A percentile compares a stretch with the other conserved stretches of the same genome.
Conservation (phyloP, 2,329 filamentous ascomycete genomes). For the Epichloe sibirici region DNA sequence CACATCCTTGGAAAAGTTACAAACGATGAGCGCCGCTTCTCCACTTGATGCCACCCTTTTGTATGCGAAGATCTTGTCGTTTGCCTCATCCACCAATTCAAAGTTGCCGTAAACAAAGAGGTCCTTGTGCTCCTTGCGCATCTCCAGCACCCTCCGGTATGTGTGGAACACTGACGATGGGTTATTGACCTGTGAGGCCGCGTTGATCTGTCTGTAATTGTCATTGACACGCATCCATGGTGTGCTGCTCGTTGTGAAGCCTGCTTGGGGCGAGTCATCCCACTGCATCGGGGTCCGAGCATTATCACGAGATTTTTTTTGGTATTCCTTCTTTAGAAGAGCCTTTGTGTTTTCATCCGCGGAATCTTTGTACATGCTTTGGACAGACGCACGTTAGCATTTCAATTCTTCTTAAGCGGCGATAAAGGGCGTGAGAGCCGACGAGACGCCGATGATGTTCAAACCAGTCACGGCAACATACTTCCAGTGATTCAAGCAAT, state of each 20-base stretch:
- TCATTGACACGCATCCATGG: slow-evolving; percentile 65
- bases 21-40: slow-evolving; percentile 22
- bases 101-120: slow-evolving; percentile 55
- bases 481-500: slow-evolving; percentile 41
- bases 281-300: slow-evolving; percentile 62
- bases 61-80: slow-evolving; percentile 27
- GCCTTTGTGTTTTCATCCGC: slow-evolving; percentile 26
- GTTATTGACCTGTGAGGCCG: slow-evolving; percentile 37
- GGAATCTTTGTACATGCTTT: slow-evolving; percentile 25
- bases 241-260: slow-evolving; percentile 45
- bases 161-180: slow-evolving; percentile 43
- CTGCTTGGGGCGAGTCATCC: slow-evolving; percentile 45
- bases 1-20: slow-evolving; percentile 24
- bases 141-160: slow-evolving; percentile 45
- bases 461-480: slow-evolving; percentile 12
- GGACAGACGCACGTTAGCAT: slow-evolving; percentile 1
- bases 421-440: no score
- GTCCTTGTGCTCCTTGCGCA: slow-evolving; percentile 49
- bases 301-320: slow-evolving; percentile 54
- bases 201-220: slow-evolving; percentile 51
- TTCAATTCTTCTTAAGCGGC: not conserved
- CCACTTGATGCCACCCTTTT: slow-evolving; percentile 20
- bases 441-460: not conserved
- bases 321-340: slow-evolving; percentile 32
- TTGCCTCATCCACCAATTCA: slow-evolving; percentile 23